A percentile compares a stretch with the other conserved stretches of the same genome.
Evolutionary conservation across 345 rosid genomes (phyloP).

Genomic region (Zanthoxylum bungeanum): DNA sequence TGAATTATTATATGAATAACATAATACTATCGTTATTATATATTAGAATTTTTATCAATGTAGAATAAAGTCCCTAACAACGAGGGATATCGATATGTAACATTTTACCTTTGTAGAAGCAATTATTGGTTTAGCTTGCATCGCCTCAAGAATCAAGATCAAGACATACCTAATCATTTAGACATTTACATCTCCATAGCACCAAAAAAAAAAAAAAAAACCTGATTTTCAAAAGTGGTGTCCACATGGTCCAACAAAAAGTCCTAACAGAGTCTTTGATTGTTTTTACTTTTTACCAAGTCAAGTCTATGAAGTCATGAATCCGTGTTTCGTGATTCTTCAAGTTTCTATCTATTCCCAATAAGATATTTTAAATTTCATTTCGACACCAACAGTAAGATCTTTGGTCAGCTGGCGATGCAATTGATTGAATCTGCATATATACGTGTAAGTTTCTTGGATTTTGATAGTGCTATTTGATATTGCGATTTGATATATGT

Average conservation of each 20-base stretch:
- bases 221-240: background rate
- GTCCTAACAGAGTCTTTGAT: background rate
- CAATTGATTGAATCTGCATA: background rate
- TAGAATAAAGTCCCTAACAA: too few species aligned
- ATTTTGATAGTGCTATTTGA: too few species aligned
- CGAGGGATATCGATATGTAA: too few species aligned
- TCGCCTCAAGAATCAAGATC: background rate
- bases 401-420: background rate
- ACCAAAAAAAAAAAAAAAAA: background rate
- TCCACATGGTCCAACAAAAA: background rate
- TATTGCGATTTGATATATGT: too few species aligned
- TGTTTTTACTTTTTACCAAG: background rate
- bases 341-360: background rate
- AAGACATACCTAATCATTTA: background rate
- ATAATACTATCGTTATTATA: too few species aligned
- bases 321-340: conserved; percentile 6
- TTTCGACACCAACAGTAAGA: background rate
- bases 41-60: too few species aligned
- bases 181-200: background rate
- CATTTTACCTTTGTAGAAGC: background rate
- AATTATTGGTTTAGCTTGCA: background rate
- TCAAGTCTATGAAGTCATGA: background rate
- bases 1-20: too few species aligned
- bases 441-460: background rate
- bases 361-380: background rate